Evolutionary conservation across 2,329 filamentous ascomycete species (phyloP).

Genomic region (Alternaria sp.): DNA sequence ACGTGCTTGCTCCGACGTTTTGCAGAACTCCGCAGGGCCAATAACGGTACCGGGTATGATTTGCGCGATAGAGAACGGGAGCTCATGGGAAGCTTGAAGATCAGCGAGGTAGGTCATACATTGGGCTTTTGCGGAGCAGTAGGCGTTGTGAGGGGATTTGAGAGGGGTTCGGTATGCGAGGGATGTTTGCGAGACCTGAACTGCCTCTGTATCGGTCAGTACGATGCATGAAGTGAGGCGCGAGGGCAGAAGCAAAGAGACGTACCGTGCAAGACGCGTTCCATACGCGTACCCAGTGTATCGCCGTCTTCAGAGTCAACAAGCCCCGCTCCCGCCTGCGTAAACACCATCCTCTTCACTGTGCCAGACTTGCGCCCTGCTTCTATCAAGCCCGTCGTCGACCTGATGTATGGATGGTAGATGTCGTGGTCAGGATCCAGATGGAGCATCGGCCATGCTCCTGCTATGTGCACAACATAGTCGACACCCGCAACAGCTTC

Average conservation of each 20-base stretch:
- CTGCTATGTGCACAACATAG: constrained; percentile 42
- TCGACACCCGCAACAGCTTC: constrained; percentile 28
- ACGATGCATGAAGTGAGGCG: background rate
- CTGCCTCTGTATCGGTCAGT: constrained; percentile 22
- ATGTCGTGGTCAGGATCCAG: constrained; percentile 44
- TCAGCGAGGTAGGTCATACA: constrained; percentile 39
- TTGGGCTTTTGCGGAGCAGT: constrained; percentile 43
- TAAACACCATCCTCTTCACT: constrained; percentile 40
- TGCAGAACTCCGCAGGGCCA: constrained; percentile 39
- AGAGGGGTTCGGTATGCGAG: constrained; percentile 36
- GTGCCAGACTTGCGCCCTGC: constrained; percentile 33
- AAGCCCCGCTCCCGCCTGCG: constrained; percentile 42
- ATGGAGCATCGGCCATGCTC: constrained; percentile 41
- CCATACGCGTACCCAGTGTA: constrained; percentile 37
- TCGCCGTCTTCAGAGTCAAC: constrained; percentile 43
- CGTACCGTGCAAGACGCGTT: constrained; percentile 30
- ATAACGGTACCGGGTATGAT: constrained; percentile 45
- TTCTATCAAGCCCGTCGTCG: constrained; percentile 36
- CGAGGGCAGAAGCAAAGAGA: background rate
- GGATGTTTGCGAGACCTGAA: constrained; percentile 27
- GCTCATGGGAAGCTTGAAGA: background rate
- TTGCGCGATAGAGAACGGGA: constrained; percentile 39
- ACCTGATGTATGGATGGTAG: constrained; percentile 41
- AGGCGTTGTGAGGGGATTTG: constrained; percentile 40
- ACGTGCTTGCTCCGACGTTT: constrained; percentile 20